A percentile compares a stretch with the other conserved stretches of the same genome.
Conservation (phyloP, 2,329 filamentous ascomycete genomes). For the Blumeria hordei region DNA sequence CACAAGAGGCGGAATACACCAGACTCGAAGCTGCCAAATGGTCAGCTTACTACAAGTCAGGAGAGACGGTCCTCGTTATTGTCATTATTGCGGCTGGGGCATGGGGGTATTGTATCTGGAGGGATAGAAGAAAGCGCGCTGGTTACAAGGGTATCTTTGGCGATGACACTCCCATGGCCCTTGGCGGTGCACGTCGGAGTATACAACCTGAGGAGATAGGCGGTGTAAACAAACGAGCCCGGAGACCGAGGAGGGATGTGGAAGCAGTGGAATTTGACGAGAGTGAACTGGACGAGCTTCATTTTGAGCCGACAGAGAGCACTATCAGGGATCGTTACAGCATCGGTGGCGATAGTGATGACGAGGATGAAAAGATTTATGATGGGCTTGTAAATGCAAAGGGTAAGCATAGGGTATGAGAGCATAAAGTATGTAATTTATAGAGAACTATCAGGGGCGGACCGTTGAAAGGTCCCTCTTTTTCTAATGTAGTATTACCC, state of each 20-base stretch:
- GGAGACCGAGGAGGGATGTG: constrained; percentile 20
- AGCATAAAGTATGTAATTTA: not conserved
- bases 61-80: constrained; percentile 42
- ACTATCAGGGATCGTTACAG: constrained; percentile 26
- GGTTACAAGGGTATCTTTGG: constrained; percentile 25
- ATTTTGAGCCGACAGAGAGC: constrained; percentile 16
- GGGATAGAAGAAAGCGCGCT: constrained; percentile 28
- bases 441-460: not conserved
- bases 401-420: constrained; percentile 2
- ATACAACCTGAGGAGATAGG: constrained; percentile 8
- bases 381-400: constrained; percentile 8
- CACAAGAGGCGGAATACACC: constrained; percentile 35
- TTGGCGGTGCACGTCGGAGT: constrained; percentile 10
- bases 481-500: not conserved
- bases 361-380: constrained; percentile 16
- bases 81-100: constrained; percentile 35
- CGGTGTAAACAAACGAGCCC: constrained; percentile 20
- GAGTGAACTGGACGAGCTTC: constrained; percentile 37
- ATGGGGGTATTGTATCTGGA: constrained; percentile 43
- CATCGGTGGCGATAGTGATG: constrained; percentile 31
- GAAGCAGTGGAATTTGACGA: constrained; percentile 43
- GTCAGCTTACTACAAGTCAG: constrained; percentile 47
- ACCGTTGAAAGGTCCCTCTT: not conserved
- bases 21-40: constrained; percentile 42
- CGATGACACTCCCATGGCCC: constrained; percentile 11